These are phyloP conservation scores for Neonectria ditissima DNA, from an alignment of 2,329 filamentous ascomycete species.

Conservation along the genomic window DNA sequence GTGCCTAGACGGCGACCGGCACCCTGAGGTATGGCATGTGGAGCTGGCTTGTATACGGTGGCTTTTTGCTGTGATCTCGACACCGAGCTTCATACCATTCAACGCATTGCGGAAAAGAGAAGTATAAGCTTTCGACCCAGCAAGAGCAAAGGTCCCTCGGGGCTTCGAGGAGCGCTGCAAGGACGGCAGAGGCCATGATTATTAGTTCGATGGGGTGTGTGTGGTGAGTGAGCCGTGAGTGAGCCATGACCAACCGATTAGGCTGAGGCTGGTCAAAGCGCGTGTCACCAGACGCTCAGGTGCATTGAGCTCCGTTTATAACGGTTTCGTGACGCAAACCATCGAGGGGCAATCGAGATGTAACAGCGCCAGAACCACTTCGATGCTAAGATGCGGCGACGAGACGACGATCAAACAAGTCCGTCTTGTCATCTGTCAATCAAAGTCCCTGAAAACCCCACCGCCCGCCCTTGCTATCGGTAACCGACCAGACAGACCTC, in stretches of 20 bases:
- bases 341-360: conserved; percentile 23
- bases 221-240: too few species aligned
- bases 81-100: conserved; percentile 15
- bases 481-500: conserved; percentile 14
- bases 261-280: conserved; percentile 8
- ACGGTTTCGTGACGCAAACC: conserved; percentile 30
- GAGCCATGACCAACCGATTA: background rate
- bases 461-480: conserved; percentile 32
- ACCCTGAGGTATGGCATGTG: conserved; percentile 39
- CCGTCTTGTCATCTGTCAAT: conserved; percentile 34
- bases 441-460: conserved; percentile 21
- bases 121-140: conserved; percentile 4
- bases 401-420: conserved; percentile 39
- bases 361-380: conserved; percentile 8
- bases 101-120: background rate
- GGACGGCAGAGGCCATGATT: background rate
- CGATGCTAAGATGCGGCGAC: conserved; percentile 22
- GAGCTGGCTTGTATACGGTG: conserved; percentile 37
- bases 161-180: background rate
- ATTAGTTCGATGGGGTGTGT: conserved; percentile 22
- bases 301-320: conserved; percentile 36
- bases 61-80: conserved; percentile 38
- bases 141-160: conserved; percentile 1
- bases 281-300: background rate
- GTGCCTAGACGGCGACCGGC: conserved; percentile 15